phyloP scores from a whole-genome alignment of 768 basidiomycete species.

The Suillus bovinus region DNA sequence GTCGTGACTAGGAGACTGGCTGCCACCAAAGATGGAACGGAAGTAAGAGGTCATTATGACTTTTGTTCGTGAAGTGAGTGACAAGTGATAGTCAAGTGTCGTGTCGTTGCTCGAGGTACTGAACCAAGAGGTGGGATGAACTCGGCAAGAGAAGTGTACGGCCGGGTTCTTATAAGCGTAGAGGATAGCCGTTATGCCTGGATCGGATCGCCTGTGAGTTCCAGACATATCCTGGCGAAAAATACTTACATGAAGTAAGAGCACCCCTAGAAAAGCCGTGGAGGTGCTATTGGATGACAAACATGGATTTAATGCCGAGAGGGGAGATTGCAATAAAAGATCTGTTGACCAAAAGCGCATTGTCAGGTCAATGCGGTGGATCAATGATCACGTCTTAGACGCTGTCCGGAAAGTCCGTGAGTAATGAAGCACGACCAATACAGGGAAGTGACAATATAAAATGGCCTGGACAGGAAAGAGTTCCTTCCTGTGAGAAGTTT shows the following conservation, averaged over 20 bases:
- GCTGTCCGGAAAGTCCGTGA: constrained; percentile 29
- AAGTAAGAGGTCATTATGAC: constrained; percentile 49
- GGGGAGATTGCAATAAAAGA: constrained; percentile 20
- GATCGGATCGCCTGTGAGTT: constrained; percentile 18
- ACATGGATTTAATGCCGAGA: constrained; percentile 25
- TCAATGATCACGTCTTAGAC: constrained; percentile 32
- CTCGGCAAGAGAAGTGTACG: background rate
- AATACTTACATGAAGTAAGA: constrained; percentile 33
- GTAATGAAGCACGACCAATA: constrained; percentile 19
- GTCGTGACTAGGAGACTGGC: constrained; percentile 26
- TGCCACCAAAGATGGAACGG: constrained; percentile 46
- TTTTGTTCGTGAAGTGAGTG: constrained; percentile 20
- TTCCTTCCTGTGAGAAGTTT: constrained; percentile 19
- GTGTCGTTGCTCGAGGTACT: constrained; percentile 19
- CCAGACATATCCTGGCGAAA: constrained; percentile 24
- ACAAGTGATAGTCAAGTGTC: constrained; percentile 13
- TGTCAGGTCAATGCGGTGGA: constrained; percentile 11
- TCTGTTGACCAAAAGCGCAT: constrained; percentile 13
- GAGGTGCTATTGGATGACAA: constrained; percentile 15
- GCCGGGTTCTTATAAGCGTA: constrained; percentile 25
- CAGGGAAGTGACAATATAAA: constrained; percentile 10
- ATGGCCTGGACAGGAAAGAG: constrained; percentile 10
- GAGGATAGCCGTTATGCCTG: constrained; percentile 21
- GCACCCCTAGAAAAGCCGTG: constrained; percentile 31
- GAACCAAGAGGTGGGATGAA: constrained; percentile 17